Evolutionary conservation across 1,284 basidiomycete species (phyloP), one percentile per base, ranked within the genome.

Genomic region (Austroboletus novae-zelandiae): DNA sequence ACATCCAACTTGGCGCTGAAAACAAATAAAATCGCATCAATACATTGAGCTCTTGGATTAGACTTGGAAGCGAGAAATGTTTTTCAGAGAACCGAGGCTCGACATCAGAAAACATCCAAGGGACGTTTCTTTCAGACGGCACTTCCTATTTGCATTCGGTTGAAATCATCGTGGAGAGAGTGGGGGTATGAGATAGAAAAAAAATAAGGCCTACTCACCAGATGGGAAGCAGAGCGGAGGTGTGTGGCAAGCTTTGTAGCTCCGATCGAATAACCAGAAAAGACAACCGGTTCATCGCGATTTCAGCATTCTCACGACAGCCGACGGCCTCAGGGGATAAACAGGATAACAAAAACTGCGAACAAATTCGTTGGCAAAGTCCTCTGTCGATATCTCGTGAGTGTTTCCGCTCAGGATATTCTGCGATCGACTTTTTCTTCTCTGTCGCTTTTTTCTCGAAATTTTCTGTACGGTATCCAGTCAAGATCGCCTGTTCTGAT

Each of bases 61-160:
- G 20, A 23, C 20, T 23, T 3, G 20, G 20, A 23, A 23, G 20
- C 20, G 20, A 23, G 20, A 23, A 2, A 23, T 23, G 5, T 23
- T 23, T 23, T 23, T 81, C 80, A 81, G 80, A 75, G 79, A 80
- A 81, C 80, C 80, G 78, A 64, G 74, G 70, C 59, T 78, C 79
- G 77, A 80, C 79, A 74, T 37, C 39, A 61, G 64, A 61, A 47
- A 57, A 59, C 58, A 57, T 57, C 57, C 52, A 56, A 54, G 61
- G 58, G 61, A 66, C 58, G 63, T 60, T 69, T 55, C 62, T 70
- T 80, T 81, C 70, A 72, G 79, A 81, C 80, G 80, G 79, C 79
- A 81, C 79, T 81, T 81, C 80, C 79, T 81, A 81, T 78, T 73
- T 68, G 68, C 72, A 69, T 74, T 75, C 74, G 78, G 78, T 74